A percentile compares a stretch with the other conserved stretches of the same genome.
Conservation (phyloP, 331 rosid genomes). For the Telfairia occidentalis region DNA sequence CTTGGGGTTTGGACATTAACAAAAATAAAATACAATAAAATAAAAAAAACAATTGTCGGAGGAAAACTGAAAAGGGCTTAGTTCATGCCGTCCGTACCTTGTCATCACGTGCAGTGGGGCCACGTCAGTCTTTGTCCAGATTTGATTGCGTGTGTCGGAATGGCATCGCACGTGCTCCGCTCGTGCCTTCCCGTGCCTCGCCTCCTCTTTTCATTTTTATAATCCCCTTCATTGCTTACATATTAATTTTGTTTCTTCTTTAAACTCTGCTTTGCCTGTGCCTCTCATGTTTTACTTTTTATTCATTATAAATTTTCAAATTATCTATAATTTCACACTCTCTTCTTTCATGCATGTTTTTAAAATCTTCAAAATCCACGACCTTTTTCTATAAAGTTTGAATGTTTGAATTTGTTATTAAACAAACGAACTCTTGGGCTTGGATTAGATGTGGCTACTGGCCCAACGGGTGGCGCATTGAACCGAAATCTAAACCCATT, state of each 20-base stretch:
- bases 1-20: not conserved
- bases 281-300: not conserved
- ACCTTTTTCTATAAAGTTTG: not conserved
- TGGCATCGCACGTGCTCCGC: not conserved
- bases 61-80: not conserved
- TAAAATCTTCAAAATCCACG: not conserved
- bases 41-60: not conserved
- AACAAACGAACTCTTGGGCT: not conserved
- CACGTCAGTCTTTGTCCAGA: not conserved
- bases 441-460: not conserved
- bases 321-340: not conserved
- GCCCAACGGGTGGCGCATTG: not conserved
- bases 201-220: not conserved
- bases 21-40: not conserved
- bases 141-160: not conserved
- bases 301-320: not conserved
- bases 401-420: not conserved
- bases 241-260: not conserved
- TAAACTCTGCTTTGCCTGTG: not conserved
- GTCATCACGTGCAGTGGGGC: slow-evolving; percentile 1
- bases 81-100: slow-evolving; percentile 15
- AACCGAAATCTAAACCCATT: not conserved
- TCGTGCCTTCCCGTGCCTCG: slow-evolving; percentile 2
- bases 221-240: not conserved
- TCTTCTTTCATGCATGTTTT: not conserved